Percentiles rank a stretch among this genome's conserved stretches.
Conservation (phyloP, 306 rosid species). For the Ceratonia siliqua region DNA sequence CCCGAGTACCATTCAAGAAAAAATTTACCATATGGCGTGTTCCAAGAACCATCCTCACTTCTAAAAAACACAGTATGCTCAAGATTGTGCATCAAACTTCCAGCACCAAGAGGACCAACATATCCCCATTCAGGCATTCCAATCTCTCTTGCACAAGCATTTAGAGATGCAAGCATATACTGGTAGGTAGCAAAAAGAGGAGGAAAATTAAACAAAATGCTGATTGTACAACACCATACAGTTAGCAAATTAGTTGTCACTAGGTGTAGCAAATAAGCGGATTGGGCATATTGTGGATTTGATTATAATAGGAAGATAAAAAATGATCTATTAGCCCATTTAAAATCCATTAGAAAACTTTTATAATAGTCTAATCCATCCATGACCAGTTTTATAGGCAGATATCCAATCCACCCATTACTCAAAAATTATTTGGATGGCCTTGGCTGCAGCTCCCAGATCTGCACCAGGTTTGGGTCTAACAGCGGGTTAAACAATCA, state of each 20-base stretch:
- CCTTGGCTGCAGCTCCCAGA: no score
- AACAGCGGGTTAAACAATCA: no score
- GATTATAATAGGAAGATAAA: no score
- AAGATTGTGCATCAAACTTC: constrained; percentile 30
- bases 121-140: constrained; percentile 84
- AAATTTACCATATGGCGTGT: constrained; percentile 62
- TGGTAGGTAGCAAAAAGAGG: constrained; percentile 37
- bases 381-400: no score
- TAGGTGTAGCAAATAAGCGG: no score
- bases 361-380: no score
- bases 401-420: no score
- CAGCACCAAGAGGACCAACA: constrained; percentile 65
- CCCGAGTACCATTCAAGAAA: constrained; percentile 89
- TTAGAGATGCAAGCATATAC: constrained; percentile 86
- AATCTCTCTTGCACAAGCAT: constrained; percentile 66
- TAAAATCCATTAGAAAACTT: no score
- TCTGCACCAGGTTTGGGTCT: no score
- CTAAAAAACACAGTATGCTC: constrained; percentile 44
- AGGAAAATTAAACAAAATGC: constrained; percentile 24
- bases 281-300: no score
- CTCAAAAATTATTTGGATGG: no score
- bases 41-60: constrained; percentile 65
- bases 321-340: no score
- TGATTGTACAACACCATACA: background rate
- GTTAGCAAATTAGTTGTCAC: background rate